These are phyloP conservation scores for Xylaria sp. DNA, from an alignment of 2,329 filamentous ascomycete genomes.

Conservation along the genomic window DNA sequence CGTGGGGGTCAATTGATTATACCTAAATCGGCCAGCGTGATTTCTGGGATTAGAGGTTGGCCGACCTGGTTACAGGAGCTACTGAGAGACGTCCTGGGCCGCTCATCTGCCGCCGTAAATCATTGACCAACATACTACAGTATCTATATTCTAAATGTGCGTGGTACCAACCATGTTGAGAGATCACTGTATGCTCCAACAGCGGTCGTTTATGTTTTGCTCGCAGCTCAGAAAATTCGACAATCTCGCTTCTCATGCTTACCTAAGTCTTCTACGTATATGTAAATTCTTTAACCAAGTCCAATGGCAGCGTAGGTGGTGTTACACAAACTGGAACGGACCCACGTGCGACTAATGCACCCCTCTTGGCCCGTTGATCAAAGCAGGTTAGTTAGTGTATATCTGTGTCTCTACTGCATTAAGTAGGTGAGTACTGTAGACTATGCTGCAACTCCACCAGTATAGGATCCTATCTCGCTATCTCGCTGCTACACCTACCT, in stretches of 20 bases:
- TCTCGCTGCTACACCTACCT: neutral
- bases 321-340: neutral
- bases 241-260: neutral
- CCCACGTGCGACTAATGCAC: neutral
- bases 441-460: too few species aligned
- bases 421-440: too few species aligned
- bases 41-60: constrained; percentile 33
- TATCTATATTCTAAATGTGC: neutral
- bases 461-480: neutral
- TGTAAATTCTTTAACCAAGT: neutral
- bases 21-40: neutral
- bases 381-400: neutral
- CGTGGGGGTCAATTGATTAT: constrained; percentile 34
- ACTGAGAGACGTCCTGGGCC: constrained; percentile 19
- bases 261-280: neutral
- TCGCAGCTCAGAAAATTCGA: neutral
- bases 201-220: neutral
- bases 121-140: too few species aligned
- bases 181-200: neutral
- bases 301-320: neutral
- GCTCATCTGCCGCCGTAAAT: neutral
- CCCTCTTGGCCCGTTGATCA: neutral
- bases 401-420: too few species aligned
- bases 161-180: neutral
- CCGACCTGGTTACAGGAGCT: constrained; percentile 34